Percentiles rank a stretch among this genome's conserved stretches.
These are phyloP conservation scores for Circinella umbellata DNA, from an alignment of 371 early-diverging fungal genomes.

Conservation along the genomic window DNA sequence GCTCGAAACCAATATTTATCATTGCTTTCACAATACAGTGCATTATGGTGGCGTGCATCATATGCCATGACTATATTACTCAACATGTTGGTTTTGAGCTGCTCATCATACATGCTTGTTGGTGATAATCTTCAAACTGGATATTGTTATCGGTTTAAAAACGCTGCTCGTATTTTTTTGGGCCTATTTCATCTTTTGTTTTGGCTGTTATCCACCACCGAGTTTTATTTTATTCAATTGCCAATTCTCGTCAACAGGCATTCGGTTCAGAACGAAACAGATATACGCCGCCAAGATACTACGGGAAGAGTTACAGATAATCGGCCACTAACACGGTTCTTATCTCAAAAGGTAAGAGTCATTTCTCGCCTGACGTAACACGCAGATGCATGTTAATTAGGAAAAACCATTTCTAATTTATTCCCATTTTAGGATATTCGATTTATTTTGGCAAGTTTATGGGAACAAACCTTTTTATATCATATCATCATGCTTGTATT, in stretches of 20 bases:
- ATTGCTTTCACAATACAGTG: constrained; percentile 44
- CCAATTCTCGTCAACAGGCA: constrained; percentile 55
- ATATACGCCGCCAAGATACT: not conserved
- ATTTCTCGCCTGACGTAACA: not conserved
- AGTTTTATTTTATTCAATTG: constrained; percentile 58
- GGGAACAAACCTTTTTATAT: constrained; percentile 41
- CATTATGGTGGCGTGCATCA: constrained; percentile 58
- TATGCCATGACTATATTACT: constrained; percentile 47
- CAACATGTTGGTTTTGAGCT: constrained; percentile 43
- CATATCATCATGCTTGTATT: constrained; percentile 46
- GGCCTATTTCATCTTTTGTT: constrained; percentile 41
- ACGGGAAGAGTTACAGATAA: not conserved
- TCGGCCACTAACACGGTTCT: constrained; percentile 11
- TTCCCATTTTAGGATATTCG: constrained; percentile 3
- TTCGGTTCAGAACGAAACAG: not conserved
- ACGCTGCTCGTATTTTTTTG: constrained; percentile 22
- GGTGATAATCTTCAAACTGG: not conserved
- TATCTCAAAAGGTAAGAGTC: not conserved
- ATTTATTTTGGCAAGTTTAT: constrained; percentile 29
- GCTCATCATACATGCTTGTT: constrained; percentile 22
- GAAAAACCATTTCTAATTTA: not conserved
- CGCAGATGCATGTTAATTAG: not conserved
- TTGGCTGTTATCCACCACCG: constrained; percentile 48
- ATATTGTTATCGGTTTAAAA: constrained; percentile 3
- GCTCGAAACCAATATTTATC: constrained; percentile 42